These are phyloP conservation scores for Hypoxylon cercidicola DNA, from an alignment of 495 filamentous ascomycete species.

Conservation along the genomic window DNA sequence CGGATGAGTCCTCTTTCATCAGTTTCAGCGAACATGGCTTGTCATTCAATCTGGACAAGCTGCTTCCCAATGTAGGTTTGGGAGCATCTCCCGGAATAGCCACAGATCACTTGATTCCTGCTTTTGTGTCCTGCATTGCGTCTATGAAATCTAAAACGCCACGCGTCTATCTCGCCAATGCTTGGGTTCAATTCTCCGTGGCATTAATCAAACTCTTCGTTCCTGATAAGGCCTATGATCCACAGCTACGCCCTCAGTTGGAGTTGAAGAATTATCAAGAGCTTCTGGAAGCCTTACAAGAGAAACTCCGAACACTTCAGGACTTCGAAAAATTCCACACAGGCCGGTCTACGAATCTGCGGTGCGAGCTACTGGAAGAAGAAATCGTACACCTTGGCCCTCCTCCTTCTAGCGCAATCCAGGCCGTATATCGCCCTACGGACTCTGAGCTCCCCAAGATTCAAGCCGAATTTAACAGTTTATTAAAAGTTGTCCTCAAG, in stretches of 20 bases:
- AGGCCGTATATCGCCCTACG: constrained; percentile 73
- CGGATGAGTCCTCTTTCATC: constrained; percentile 10
- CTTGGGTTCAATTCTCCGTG: constrained; percentile 73
- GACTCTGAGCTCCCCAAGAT: constrained; percentile 73
- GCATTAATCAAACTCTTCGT: constrained; percentile 81
- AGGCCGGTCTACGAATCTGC: constrained; percentile 71
- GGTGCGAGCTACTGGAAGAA: constrained; percentile 66
- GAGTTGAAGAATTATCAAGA: constrained; percentile 72
- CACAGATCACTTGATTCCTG: constrained; percentile 53
- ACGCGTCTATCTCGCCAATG: constrained; percentile 54
- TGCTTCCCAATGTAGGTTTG: constrained; percentile 18
- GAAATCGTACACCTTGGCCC: constrained; percentile 71
- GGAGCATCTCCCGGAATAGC: constrained; percentile 44
- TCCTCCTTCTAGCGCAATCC: constrained; percentile 58
- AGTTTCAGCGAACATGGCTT: constrained; percentile 29
- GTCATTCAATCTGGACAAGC: constrained; percentile 36
- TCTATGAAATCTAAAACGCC: constrained; percentile 40
- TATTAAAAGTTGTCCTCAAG: constrained; percentile 72
- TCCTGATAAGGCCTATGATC: constrained; percentile 86
- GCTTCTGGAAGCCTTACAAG: constrained; percentile 61
- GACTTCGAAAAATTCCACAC: constrained; percentile 74
- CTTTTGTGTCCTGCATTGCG: constrained; percentile 49
- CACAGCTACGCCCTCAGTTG: constrained; percentile 78
- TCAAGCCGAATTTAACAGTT: constrained; percentile 82
- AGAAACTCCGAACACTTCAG: constrained; percentile 68